Evolutionary conservation across 2,329 filamentous ascomycete species (phyloP), one percentile per base, ranked within the genome.

Genomic region (Hypoxylon sp.): DNA sequence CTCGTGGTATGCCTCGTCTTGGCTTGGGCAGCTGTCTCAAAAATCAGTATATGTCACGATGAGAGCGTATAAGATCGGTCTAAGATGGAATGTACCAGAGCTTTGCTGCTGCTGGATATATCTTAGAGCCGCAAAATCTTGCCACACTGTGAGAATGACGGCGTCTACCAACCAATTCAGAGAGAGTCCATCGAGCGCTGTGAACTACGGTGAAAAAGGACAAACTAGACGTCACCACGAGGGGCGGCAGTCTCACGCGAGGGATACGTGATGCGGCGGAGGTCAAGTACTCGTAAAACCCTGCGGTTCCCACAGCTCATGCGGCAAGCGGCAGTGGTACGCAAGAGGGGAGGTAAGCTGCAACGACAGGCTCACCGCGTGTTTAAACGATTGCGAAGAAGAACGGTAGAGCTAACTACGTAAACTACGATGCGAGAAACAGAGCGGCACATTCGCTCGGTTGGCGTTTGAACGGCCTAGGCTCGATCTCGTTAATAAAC

Each of bases 251-350:
- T 51, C 36, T 49, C 51, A 54, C 54, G 56, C 56, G 56, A 56
- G 45, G 32, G 52, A 44, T 53, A 40, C 43, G 32, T 53, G 46
- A 44, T 51, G 52, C 49, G 49, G 52, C 52, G 49, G 45, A 53
- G 37, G 45, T 40, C 25, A 29, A 43, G 35, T 34, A 26, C 50
- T 55, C 43, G 55, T 55, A 52, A 42, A 48, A 58, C 47, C 46
- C 48, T 55, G 51, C 52, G 51, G 37, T 48, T 47, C 40, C 46
- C 35, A 51, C 26, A 20, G 40, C 44, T 58, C 35, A 43, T 55
- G 50, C 55, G 48, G 51, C 38, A 55, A 35, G 46, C 51, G 44
- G 55, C 55, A 55, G 55, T 54, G 45, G 43, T 53, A 55, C 51
- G 44, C 51, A 38, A 17, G 36, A 43, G 27, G 30, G 27, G 36